phyloP scores from a whole-genome alignment of 352 stramenopile genomes.

The Phytopythium montanum region DNA sequence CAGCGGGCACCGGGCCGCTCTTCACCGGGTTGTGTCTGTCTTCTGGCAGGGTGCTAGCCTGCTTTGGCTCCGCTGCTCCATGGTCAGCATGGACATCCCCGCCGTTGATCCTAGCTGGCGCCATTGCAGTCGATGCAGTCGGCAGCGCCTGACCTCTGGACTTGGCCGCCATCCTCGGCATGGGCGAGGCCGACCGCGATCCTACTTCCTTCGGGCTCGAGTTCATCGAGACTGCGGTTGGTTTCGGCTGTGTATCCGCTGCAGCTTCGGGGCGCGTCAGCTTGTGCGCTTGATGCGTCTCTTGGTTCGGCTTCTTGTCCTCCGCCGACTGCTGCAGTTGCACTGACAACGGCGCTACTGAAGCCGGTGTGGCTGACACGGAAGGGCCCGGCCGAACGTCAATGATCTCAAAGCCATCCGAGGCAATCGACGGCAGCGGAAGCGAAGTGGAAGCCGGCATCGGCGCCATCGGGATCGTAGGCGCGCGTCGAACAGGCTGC shows the following conservation, averaged over 20 bases:
- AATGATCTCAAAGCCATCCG: conserved; percentile 7
- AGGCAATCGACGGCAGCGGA: not conserved
- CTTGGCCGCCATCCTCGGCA: conserved; percentile 4
- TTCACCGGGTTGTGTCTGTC: not conserved
- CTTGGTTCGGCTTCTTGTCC: not conserved
- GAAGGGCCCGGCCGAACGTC: not conserved
- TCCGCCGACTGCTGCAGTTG: not conserved
- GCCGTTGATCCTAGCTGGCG: not conserved
- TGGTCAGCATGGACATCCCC: not conserved
- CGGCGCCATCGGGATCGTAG: not conserved
- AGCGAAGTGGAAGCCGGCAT: not conserved
- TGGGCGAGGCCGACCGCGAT: not conserved
- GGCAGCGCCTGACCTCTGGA: not conserved
- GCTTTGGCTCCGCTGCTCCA: not conserved
- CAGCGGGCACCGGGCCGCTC: not conserved
- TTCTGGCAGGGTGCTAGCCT: not conserved
- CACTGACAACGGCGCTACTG: not conserved
- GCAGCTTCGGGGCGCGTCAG: not conserved
- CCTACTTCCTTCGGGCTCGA: not conserved
- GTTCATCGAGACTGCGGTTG: not conserved
- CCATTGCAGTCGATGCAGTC: not conserved
- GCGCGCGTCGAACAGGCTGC: not conserved
- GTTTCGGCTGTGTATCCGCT: not conserved
- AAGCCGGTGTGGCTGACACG: not conserved
- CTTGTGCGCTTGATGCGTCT: not conserved